These are phyloP conservation scores for Abelmoschus esculentus DNA, from an alignment of 345 rosid species.

Conservation along the genomic window DNA sequence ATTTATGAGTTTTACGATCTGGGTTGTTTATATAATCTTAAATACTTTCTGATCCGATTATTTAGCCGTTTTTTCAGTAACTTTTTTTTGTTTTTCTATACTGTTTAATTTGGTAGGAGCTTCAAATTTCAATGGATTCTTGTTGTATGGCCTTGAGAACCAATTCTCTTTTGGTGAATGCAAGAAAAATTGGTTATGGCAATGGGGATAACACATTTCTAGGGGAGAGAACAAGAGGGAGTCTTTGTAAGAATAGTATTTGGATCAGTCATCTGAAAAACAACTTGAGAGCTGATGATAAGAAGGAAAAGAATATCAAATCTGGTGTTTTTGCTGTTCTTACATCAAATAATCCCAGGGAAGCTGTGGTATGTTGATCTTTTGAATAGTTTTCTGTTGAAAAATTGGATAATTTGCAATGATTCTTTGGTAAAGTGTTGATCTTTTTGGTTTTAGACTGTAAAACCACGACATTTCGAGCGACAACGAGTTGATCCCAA, in stretches of 20 bases:
- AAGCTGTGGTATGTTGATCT: constrained; percentile 40
- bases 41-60: constrained; percentile 7
- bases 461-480: constrained; percentile 38
- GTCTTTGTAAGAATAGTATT: constrained; percentile 19
- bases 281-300: constrained; percentile 30
- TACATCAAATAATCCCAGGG: constrained; percentile 54
- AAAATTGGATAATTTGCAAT: background rate
- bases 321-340: constrained; percentile 57
- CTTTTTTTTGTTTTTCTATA: constrained; percentile 30
- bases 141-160: constrained; percentile 36
- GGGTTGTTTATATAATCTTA: constrained; percentile 18
- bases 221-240: constrained; percentile 55
- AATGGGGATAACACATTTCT: constrained; percentile 39
- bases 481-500: constrained; percentile 64
- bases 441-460: constrained; percentile 32
- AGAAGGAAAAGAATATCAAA: constrained; percentile 27
- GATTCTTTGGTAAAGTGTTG: constrained; percentile 1
- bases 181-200: constrained; percentile 22
- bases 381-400: too few relatives aligned
- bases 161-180: constrained; percentile 31
- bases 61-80: background rate
- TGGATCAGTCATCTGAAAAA: constrained; percentile 25
- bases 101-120: background rate
- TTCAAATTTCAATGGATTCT: constrained; percentile 49
- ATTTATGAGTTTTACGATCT: constrained; percentile 4